Percentiles rank a stretch among this genome's conserved stretches.
Conservation (phyloP, 768 basidiomycete genomes). For the Tubosaeta sp. region DNA sequence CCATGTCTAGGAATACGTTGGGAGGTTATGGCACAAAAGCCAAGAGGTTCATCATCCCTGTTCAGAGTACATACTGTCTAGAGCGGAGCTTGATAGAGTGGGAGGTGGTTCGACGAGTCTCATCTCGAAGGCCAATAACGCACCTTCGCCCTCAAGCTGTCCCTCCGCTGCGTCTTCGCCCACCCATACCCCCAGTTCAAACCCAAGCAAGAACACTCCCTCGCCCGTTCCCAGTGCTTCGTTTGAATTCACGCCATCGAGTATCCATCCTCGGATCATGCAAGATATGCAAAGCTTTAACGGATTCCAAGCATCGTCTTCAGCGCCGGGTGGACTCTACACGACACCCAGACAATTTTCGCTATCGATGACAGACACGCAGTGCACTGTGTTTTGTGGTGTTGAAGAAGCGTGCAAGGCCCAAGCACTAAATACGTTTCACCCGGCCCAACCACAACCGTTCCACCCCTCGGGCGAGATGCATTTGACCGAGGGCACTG, state of each 20-base stretch:
- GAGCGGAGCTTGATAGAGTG: conserved; percentile 51
- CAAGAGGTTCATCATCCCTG: conserved; percentile 35
- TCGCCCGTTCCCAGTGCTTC: background rate
- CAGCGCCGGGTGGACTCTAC: conserved; percentile 22
- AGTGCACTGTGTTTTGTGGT: conserved; percentile 20
- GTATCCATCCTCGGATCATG: conserved; percentile 38
- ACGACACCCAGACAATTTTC: conserved; percentile 23
- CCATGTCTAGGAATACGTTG: conserved; percentile 36
- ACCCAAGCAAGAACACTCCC: background rate
- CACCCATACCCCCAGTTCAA: conserved; percentile 13
- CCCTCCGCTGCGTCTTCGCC: conserved; percentile 9
- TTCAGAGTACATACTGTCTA: conserved; percentile 28
- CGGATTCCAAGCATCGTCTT: conserved; percentile 26
- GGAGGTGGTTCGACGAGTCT: conserved; percentile 49
- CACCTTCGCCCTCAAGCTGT: conserved; percentile 7
- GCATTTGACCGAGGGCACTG: conserved; percentile 24
- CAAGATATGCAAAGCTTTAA: conserved; percentile 49
- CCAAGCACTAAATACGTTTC: conserved; percentile 14
- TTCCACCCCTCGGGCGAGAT: conserved; percentile 4
- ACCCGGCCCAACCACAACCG: conserved; percentile 12
- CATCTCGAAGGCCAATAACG: conserved; percentile 23
- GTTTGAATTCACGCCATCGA: conserved; percentile 6
- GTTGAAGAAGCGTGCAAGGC: conserved; percentile 12
- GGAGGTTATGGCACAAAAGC: conserved; percentile 40
- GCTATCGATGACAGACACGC: conserved; percentile 30